Base-by-base conservation (phyloP, 2,329 filamentous ascomycete genomes). In the Cytospora mali region DNA sequence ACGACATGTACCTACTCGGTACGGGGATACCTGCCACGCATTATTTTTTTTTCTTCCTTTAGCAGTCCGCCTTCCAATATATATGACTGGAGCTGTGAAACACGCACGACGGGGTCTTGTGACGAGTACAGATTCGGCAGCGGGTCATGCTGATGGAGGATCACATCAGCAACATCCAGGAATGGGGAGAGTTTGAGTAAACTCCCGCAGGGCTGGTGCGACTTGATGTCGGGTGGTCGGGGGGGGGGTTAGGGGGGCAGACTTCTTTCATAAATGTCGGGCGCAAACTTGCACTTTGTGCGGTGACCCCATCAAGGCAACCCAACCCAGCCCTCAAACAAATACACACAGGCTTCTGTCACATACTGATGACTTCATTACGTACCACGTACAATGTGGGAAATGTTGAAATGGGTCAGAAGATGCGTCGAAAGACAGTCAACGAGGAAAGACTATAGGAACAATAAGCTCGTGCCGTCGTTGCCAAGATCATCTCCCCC, bases 161-260 rank as follows among this genome's bases (percentile, higher is more conserved):
- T 58, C 53, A 50, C 58, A 54, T 64, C 62, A 58, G 51, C 54
- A 33, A 48, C 35, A 58, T n/a, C 35, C 21, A 54, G 28, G 14
- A 13, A 33, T 6, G 49, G 28, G 27, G n/a, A n/a, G n/a, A n/a
- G 7, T 33, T n/a, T 33, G 10, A n/a, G 42, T 46, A 16, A 21
- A 31, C 50, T 54, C 29, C 25, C 58, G 39, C 21, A 14, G n/a
- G n/a, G 21, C 53, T 48, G 49, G 39, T 54, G 7, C 14, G 35
- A 28, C 58, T 48, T n/a, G 6, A 10, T 23, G 31, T 27, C 33
- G 23, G 21, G n/a, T n/a, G n/a, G n/a, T n/a, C n/a, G n/a, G n/a
- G n/a, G n/a, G n/a, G n/a, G n/a, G n/a, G n/a, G n/a, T n/a, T n/a
- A n/a, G n/a, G n/a, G n/a, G n/a, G 21, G 50, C 4, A 46, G n/a